These are phyloP conservation scores for Cyamopsis tetragonoloba DNA, from an alignment of 306 rosid species.

Conservation along the genomic window DNA sequence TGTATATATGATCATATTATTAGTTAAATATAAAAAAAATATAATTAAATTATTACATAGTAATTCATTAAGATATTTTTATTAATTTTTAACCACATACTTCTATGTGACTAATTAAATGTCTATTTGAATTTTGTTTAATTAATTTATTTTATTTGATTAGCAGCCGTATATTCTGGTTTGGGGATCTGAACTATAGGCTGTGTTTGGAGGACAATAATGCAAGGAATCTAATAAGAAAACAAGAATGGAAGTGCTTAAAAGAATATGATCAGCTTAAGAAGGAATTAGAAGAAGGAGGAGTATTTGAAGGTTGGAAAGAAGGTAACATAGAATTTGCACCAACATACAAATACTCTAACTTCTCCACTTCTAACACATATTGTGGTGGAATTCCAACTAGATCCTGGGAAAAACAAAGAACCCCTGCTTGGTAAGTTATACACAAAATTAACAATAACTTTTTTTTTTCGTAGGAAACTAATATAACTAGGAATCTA, in stretches of 20 bases:
- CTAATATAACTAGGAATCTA: too few relatives aligned
- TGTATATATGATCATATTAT: too few relatives aligned
- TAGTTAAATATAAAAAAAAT: too few relatives aligned
- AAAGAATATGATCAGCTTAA: slow-evolving; percentile 85
- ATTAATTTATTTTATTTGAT: too few relatives aligned
- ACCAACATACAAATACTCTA: slow-evolving; percentile 83
- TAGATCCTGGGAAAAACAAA: slow-evolving; percentile 80
- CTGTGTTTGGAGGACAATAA: slow-evolving; percentile 68
- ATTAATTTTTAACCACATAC: too few relatives aligned
- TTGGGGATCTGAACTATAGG: slow-evolving; percentile 97
- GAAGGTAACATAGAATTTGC: slow-evolving; percentile 89
- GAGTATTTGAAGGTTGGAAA: slow-evolving; percentile 90
- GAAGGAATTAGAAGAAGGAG: slow-evolving; percentile 63
- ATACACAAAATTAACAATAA: too few relatives aligned
- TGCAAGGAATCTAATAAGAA: slow-evolving; percentile 67
- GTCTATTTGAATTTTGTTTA: too few relatives aligned
- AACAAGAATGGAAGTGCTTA: slow-evolving; percentile 79
- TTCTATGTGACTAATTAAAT: too few relatives aligned
- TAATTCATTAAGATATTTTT: too few relatives aligned
- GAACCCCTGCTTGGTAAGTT: slow-evolving; percentile 99
- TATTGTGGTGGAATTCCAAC: slow-evolving; percentile 69
- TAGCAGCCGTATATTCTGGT: slow-evolving; percentile 91
- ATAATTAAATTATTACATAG: too few relatives aligned
- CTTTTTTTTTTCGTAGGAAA: too few relatives aligned
- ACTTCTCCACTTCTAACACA: slow-evolving; percentile 52